phyloP scores from a whole-genome alignment of 352 stramenopile genomes.

The Phytophthora sojae region DNA sequence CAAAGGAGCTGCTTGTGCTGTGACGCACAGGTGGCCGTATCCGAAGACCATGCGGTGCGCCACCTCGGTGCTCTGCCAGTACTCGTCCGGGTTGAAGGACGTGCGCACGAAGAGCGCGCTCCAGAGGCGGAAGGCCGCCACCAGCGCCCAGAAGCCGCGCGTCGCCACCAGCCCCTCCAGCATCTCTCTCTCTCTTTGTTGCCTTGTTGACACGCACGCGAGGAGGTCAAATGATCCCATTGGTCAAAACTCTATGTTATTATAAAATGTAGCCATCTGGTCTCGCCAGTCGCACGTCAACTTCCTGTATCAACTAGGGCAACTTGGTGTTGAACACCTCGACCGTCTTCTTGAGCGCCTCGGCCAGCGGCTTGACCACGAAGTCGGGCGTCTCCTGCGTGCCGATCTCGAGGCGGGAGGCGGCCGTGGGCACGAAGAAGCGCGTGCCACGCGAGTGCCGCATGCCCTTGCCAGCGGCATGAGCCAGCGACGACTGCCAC shows the following conservation, averaged over 20 bases:
- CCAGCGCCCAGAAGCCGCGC: constrained; percentile 54
- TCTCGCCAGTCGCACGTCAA: constrained; percentile 20
- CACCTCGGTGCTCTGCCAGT: constrained; percentile 91
- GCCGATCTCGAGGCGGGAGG: constrained; percentile 83
- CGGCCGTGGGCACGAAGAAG: constrained; percentile 85
- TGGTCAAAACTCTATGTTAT: constrained; percentile 34
- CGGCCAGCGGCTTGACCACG: constrained; percentile 72
- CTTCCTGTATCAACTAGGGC: constrained; percentile 17
- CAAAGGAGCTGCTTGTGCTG: background rate
- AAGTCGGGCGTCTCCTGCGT: constrained; percentile 83
- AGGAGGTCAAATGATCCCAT: constrained; percentile 6
- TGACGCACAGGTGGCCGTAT: constrained; percentile 79
- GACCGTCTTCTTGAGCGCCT: constrained; percentile 82
- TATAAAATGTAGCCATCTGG: constrained; percentile 14
- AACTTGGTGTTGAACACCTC: constrained; percentile 88
- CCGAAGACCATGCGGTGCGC: constrained; percentile 88
- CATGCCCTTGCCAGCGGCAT: constrained; percentile 82
- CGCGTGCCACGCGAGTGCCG: constrained; percentile 83
- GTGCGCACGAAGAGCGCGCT: constrained; percentile 89
- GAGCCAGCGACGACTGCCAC: constrained; percentile 88
- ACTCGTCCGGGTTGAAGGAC: constrained; percentile 90
- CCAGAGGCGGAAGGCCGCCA: constrained; percentile 75
- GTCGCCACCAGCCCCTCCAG: constrained; percentile 44
- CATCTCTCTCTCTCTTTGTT: constrained; percentile 20
- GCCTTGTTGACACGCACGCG: constrained; percentile 6